Conservation (phyloP, 73 alveolate species). For the Symbiodinium pilosum region DNA sequence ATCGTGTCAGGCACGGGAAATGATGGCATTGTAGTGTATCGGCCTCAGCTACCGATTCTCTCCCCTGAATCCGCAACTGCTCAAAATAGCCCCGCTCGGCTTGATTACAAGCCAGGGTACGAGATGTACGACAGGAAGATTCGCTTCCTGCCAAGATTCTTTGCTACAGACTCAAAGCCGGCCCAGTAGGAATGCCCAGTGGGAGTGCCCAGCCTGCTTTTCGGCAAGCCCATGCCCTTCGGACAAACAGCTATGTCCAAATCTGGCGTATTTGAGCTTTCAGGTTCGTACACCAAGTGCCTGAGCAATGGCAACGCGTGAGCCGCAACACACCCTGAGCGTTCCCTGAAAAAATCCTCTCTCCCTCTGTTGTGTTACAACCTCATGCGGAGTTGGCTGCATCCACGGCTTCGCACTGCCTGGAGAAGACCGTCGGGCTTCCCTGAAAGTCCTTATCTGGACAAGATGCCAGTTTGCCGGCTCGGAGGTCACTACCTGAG, state of each 20-base stretch:
- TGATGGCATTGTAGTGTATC: slow-evolving; percentile 75
- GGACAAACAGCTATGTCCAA: slow-evolving; percentile 72
- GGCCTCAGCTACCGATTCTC: slow-evolving; percentile 31
- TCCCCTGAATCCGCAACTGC: too few relatives aligned
- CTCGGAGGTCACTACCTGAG: slow-evolving; percentile 66
- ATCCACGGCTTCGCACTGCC: too few relatives aligned
- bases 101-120: neutral
- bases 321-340: too few relatives aligned
- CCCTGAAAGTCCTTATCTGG: too few relatives aligned
- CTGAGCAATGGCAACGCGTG: too few relatives aligned
- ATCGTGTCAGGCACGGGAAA: slow-evolving; percentile 19
- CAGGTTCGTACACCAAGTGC: slow-evolving; percentile 94
- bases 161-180: neutral
- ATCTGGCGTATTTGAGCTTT: slow-evolving; percentile 20
- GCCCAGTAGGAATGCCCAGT: too few relatives aligned
- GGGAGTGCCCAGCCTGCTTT: neutral
- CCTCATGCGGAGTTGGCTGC: too few relatives aligned
- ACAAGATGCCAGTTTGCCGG: slow-evolving; percentile 56
- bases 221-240: slow-evolving; percentile 52
- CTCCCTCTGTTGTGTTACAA: too few relatives aligned
- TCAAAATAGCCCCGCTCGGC: too few relatives aligned
- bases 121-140: slow-evolving; percentile 63
- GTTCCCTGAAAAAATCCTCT: too few relatives aligned
- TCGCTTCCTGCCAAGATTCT: slow-evolving; percentile 56
- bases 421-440: too few relatives aligned